Base-by-base conservation (phyloP, 768 basidiomycete genomes). In the Omphalotus guepiniiformis region DNA sequence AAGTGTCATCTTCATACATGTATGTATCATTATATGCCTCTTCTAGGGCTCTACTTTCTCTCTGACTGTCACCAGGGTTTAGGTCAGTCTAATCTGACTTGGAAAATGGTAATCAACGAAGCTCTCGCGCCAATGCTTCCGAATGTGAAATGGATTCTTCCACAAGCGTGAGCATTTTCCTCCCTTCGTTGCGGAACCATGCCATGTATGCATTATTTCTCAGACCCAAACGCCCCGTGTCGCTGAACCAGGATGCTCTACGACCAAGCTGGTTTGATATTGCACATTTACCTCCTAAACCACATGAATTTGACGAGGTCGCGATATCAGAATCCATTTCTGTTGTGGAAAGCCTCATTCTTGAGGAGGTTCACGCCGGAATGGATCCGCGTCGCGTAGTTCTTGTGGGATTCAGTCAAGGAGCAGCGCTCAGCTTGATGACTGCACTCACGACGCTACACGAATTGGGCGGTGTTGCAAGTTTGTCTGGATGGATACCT, bases 1-100 rank as follows among this genome's bases (percentile, higher is more conserved):
- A 11, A 84, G 83, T 0, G 73, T 88, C 47, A 83, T 88, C 55
- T 86, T 88, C 58, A 58, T 84, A 15, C 87, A 88, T 65, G 85
- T 84, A 56, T 45, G 80, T 45, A 23, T 25, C 39, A 25, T 4
- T 38, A 16, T 8, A 22, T 26, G 37, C 44, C 4, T 21, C 8
- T 4, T 4, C n/a, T 18, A 26, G 13, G 15, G 15, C 22, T 49
- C 23, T n/a, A 26, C 29, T 25, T 38, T 40, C 34, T 35, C 21
- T 19, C 9, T 25, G 9, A 32, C 30, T 32, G 30, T 39, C 30
- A n/a, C n/a, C n/a, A 73, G 71, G 72, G 71, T 4, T 54, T 73
- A 2, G 71, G 71, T n/a, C 71, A 73, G 45, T 63, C 56, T 4
- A 64, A 61, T 21, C 44, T 63, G 25, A 63, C 62, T 1, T 75